Evolutionary conservation across 1,284 basidiomycete genomes (phyloP).

Genomic region (Ganoderma boninense): DNA sequence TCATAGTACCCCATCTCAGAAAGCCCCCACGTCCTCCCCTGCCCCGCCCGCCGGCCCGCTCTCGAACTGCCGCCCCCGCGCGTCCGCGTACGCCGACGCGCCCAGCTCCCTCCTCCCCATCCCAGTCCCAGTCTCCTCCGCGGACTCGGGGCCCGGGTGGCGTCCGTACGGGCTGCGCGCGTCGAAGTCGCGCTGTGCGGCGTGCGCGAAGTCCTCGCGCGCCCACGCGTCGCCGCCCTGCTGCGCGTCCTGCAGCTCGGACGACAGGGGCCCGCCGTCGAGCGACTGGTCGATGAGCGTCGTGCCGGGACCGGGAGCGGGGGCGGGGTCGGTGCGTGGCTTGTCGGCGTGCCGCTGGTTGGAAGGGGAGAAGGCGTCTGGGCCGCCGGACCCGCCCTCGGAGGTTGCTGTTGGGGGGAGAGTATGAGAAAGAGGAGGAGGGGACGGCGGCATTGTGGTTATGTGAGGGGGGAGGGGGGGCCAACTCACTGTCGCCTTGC

Average conservation of each 20-base stretch:
- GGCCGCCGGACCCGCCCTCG: constrained; percentile 43
- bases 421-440: background rate
- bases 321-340: background rate
- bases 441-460: background rate
- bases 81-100: constrained; percentile 38
- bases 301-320: background rate
- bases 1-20: too few species aligned
- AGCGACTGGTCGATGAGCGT: constrained; percentile 39
- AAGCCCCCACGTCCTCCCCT: constrained; percentile 24
- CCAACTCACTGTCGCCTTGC: constrained; percentile 42
- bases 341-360: constrained; percentile 26
- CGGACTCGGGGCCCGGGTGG: constrained; percentile 35
- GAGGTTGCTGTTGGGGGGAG: constrained; percentile 40
- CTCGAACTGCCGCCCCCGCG: constrained; percentile 36
- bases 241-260: constrained; percentile 39
- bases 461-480: background rate
- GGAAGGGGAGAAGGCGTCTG: constrained; percentile 33
- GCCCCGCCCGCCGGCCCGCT: constrained; percentile 27
- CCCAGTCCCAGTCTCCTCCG: constrained; percentile 1
- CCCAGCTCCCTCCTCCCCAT: constrained; percentile 32
- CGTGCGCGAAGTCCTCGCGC: constrained; percentile 36
- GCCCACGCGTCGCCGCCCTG: constrained; percentile 40
- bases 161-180: constrained; percentile 39
- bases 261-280: constrained; percentile 33
- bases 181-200: constrained; percentile 39